Base-by-base conservation (phyloP, 192 early-diverging fungal species). In the Rhizophlyctis rosea region DNA sequence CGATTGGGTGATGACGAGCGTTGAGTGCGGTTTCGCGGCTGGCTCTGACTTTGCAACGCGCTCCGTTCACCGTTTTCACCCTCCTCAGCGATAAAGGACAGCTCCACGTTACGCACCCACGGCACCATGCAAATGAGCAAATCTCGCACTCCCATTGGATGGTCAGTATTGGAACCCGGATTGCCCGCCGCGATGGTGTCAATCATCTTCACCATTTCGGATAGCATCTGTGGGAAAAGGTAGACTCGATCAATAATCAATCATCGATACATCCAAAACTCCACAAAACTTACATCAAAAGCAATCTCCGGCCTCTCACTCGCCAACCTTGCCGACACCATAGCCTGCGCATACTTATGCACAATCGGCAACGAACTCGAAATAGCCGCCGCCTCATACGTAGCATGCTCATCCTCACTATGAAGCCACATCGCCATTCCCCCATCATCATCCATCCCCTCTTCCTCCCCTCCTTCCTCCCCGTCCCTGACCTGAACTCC, bases 91-190 rank as follows among this genome's bases (percentile, higher is more conserved):
- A 39, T 16, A 49, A 23, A 27, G 2, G 57, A 28, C 29, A 90
- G 67, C 47, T 91, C 85, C 5, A 92, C 70, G 55, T 91, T 92
- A 13, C 88, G 76, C 11, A 92, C 67, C 91, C 91, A 94, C 1
- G 91, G 91, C 11, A 89, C 66, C 70, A 92, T 81, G 36, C 90
- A 87, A 31, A 70, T 71, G 23, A 94, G 68, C 34, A 92, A 82
- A 39, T 90, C 87, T 29, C 83, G 80, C 35, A 89, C 86, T 34
- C 80, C 73, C 34, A 75, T 79, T 29, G 68, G 52, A 34, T 62
- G 68, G n/a, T 62, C 54, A 53, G 51, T 58, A 27, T 60, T 53
- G 35, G 54, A 39, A 5, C 69, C 56, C 23, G 47, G 48, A 25
- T 59, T 55, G 58, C 57, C 34, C 39, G 34, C 57, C 13, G 58